phyloP scores from a whole-genome alignment of 192 early-diverging fungal species.

The Podila epigama region DNA sequence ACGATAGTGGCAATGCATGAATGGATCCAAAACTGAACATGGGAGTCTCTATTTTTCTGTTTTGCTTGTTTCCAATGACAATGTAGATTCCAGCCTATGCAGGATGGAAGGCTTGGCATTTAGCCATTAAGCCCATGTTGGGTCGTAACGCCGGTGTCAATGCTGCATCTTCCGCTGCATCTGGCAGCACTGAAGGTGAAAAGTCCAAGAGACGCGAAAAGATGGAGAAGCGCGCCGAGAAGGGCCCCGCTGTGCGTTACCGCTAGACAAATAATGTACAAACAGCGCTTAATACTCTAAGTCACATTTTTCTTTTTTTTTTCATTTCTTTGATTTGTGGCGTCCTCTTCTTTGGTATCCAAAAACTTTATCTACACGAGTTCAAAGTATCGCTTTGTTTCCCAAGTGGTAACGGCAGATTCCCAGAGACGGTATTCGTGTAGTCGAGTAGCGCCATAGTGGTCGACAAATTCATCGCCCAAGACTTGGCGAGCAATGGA shows the following conservation, averaged over 20 bases:
- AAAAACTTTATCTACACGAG: slow-evolving; percentile 56
- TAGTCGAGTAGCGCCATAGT: slow-evolving; percentile 74
- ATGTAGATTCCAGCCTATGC: slow-evolving; percentile 65
- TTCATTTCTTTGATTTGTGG: too few species aligned
- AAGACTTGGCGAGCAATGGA: slow-evolving; percentile 76
- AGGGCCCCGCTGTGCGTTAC: slow-evolving; percentile 55
- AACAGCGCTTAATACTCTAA: too few species aligned
- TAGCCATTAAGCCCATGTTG: slow-evolving; percentile 53
- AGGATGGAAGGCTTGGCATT: slow-evolving; percentile 57
- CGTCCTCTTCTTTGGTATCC: neutral
- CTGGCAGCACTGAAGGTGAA: slow-evolving; percentile 20
- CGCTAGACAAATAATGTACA: slow-evolving; percentile 13
- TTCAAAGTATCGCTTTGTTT: slow-evolving; percentile 71
- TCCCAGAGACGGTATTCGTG: slow-evolving; percentile 83
- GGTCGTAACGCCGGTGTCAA: slow-evolving; percentile 11
- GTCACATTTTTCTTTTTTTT: too few species aligned
- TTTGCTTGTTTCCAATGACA: neutral
- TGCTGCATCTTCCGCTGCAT: slow-evolving; percentile 4
- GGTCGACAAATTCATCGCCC: slow-evolving; percentile 80
- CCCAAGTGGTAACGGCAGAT: slow-evolving; percentile 77
- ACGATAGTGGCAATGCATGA: neutral
- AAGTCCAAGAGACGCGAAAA: slow-evolving; percentile 62
- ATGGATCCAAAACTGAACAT: neutral
- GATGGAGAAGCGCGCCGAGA: slow-evolving; percentile 57
- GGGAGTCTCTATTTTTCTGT: neutral